Evolutionary conservation across 2,329 filamentous ascomycete species (phyloP).

Genomic region (Sarocladium strictum): DNA sequence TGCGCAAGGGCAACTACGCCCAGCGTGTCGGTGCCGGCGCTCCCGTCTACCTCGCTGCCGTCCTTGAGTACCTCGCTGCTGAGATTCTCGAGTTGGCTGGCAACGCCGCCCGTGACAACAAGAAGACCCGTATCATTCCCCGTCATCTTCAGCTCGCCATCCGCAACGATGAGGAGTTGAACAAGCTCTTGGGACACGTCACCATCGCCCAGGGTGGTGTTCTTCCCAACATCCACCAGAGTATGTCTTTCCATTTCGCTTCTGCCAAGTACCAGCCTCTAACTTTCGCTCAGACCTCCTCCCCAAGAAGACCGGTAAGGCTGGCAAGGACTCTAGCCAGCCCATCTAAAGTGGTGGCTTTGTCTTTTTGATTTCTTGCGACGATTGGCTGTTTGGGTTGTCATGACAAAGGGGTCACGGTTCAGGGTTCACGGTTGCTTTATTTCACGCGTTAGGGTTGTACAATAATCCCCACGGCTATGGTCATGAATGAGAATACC

Average conservation of each 20-base stretch:
- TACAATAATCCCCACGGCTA: constrained; percentile 68
- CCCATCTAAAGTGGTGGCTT: constrained; percentile 67
- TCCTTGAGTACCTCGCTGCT: constrained; percentile 96
- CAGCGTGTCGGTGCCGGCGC: constrained; percentile 99
- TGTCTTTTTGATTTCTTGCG: constrained; percentile 44
- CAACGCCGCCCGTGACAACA: constrained; percentile 98
- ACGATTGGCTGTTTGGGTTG: constrained; percentile 63
- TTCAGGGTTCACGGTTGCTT: constrained; percentile 64
- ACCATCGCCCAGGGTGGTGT: constrained; percentile 98
- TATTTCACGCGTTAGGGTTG: constrained; percentile 52
- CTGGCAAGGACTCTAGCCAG: constrained; percentile 86
- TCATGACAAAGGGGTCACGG: constrained; percentile 79
- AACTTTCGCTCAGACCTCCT: constrained; percentile 68
- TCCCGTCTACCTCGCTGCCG: constrained; percentile 93
- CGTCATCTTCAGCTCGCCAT: constrained; percentile 99
- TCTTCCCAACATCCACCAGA: constrained; percentile 94
- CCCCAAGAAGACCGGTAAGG: constrained; percentile 98
- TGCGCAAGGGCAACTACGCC: constrained; percentile 99
- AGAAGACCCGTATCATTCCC: constrained; percentile 99
- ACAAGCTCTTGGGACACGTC: constrained; percentile 95
- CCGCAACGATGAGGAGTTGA: constrained; percentile 98
- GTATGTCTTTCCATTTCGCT: constrained; percentile 49
- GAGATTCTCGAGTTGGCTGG: constrained; percentile 99
- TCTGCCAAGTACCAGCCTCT: constrained; percentile 21
- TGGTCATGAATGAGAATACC: constrained; percentile 57